Conservation (phyloP, 441 rosid species). For the Eruca vesicaria region DNA sequence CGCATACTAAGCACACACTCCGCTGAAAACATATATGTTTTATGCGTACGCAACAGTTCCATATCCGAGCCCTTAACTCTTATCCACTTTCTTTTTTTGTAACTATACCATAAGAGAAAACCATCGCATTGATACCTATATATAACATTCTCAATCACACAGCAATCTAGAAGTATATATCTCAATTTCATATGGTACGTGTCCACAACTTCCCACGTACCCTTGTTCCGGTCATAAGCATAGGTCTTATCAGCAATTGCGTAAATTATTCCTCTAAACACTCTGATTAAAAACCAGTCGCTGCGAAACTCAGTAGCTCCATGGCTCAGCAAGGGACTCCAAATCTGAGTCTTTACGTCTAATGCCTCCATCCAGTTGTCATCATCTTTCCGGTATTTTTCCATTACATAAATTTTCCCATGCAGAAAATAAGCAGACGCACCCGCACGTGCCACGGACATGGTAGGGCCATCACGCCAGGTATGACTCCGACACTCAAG, state of each 20-base stretch:
- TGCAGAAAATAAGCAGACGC: not conserved
- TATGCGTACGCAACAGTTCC: conserved; percentile 39
- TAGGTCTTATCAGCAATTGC: conserved; percentile 53
- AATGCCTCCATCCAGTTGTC: not conserved
- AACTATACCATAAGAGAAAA: conserved; percentile 51
- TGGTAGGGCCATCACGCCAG: not conserved
- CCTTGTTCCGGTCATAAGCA: conserved; percentile 41
- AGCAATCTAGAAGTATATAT: conserved; percentile 48
- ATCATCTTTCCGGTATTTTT: not conserved
- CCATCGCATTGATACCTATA: conserved; percentile 63
- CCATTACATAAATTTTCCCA: not conserved
- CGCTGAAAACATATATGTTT: not conserved
- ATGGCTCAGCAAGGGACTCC: not conserved
- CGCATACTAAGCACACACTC: not conserved
- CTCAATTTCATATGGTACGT: not conserved
- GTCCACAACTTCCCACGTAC: conserved; percentile 38
- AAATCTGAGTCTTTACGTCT: not conserved
- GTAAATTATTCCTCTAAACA: conserved; percentile 40
- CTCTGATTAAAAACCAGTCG: not conserved
- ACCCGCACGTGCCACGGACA: not conserved
- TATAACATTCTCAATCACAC: conserved; percentile 54
- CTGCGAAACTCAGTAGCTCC: not conserved
- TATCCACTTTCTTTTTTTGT: conserved; percentile 46
- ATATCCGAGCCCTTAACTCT: conserved; percentile 41
- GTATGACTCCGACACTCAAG: not conserved